A percentile compares a stretch with the other conserved stretches of the same genome.
phyloP scores from a whole-genome alignment of 2,329 filamentous ascomycete genomes.

The Botryotinia convoluta region DNA sequence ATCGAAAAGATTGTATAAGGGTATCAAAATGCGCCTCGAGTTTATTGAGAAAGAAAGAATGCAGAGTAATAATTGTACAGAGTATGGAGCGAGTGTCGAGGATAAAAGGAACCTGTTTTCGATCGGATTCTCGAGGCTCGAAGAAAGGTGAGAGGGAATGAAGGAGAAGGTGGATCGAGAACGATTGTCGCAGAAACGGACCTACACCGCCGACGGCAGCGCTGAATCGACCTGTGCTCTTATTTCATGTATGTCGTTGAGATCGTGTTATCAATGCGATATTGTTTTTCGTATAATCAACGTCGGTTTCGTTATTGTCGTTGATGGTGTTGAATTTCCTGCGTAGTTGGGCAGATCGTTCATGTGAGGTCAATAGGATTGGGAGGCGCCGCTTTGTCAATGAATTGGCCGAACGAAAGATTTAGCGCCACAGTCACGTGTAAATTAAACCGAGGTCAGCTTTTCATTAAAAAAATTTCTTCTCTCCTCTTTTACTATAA shows the following conservation, averaged over 20 bases:
- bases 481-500: neutral
- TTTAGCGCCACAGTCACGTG: conserved; percentile 14
- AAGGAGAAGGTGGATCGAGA: conserved; percentile 23
- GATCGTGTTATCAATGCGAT: conserved; percentile 21
- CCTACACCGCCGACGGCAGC: conserved; percentile 28
- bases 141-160: conserved; percentile 15
- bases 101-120: conserved; percentile 16
- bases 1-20: conserved; percentile 7
- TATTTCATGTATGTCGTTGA: conserved; percentile 28
- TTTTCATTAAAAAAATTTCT: neutral
- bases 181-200: conserved; percentile 25
- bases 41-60: neutral
- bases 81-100: conserved; percentile 2
- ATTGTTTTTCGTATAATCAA: conserved; percentile 10
- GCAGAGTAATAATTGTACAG: neutral
- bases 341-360: conserved; percentile 2
- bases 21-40: conserved; percentile 20
- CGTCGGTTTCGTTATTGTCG: conserved; percentile 26
- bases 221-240: conserved; percentile 20
- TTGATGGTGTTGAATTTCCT: conserved; percentile 25
- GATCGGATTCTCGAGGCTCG: conserved; percentile 18
- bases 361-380: conserved; percentile 15
- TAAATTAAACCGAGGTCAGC: neutral
- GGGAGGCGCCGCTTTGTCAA: conserved; percentile 13
- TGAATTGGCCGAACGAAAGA: neutral